Evolutionary conservation across 345 rosid genomes (phyloP), one percentile per base, ranked within the genome.

Genomic region (Corchorus olitorius): DNA sequence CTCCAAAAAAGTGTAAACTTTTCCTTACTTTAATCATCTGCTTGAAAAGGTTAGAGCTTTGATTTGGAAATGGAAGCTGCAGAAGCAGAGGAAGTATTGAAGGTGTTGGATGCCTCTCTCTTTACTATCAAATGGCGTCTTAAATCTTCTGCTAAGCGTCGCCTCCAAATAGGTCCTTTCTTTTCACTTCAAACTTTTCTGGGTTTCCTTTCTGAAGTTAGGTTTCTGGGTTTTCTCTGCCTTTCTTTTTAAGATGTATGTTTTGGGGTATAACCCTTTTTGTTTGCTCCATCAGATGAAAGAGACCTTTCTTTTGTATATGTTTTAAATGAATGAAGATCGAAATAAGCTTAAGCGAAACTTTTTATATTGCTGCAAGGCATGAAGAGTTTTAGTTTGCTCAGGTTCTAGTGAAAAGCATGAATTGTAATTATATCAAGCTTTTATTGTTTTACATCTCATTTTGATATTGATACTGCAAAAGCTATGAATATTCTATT

Each of bases 111-210:
- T 59, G 78, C 84, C 35, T 84, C 86, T 74, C 91, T 94, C 37
- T 54, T 80, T 22, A 85, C 78, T 37, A 79, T 85, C 87, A 89
- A 91, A 76, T 94, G 98, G 98, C 88, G 93, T 49, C 91, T 94
- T 75, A 87, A 82, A 41, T 33, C 90, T 68, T 75, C 72, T 27
- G 72, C 93, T 62, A 92, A 86, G 85, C 91, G 86, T 77, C 97
- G 97, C 14, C 93, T 94, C 27, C 83, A 89, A 76, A 86, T 77
- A 76, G 98, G 97, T 94, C 34, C 53, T 19, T 48, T 69, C 65
- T 52, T 19, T 60, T 65, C 37, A 35, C 5, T 62, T 5, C 43
- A 27, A 11, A 59, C 64, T 41, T 33, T 8, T 12, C 16, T 48
- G 46, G 49, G 6, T 65, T 50, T n/a, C n/a, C n/a, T n/a, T n/a